phyloP scores from a whole-genome alignment of 148 eudicot species.

The Amaranthus cruentus region DNA sequence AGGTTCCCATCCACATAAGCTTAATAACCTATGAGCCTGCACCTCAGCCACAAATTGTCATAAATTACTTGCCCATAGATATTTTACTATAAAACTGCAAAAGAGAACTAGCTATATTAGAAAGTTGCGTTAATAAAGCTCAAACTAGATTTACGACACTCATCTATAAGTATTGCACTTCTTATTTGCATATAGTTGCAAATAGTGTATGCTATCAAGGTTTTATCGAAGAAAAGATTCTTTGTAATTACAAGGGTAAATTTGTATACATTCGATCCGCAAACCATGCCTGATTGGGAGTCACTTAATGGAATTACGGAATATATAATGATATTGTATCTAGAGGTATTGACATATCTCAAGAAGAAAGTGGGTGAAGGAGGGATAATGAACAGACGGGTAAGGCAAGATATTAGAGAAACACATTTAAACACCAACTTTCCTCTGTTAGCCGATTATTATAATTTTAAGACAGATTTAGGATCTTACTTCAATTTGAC shows the following conservation, averaged over 20 bases:
- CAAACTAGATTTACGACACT: neutral
- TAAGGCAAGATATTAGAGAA: neutral
- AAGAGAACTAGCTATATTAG: neutral
- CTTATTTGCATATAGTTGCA: too few relatives aligned
- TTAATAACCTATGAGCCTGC: conserved; percentile 80
- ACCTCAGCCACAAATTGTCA: conserved; percentile 8
- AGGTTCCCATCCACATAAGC: conserved; percentile 97
- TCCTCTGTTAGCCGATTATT: neutral
- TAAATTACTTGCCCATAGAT: neutral
- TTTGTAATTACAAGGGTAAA: too few relatives aligned
- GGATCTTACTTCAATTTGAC: neutral
- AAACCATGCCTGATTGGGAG: too few relatives aligned
- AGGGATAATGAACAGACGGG: neutral
- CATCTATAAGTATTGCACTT: neutral
- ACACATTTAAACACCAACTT: neutral
- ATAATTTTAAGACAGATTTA: neutral
- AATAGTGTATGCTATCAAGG: too few relatives aligned
- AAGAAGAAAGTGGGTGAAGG: neutral
- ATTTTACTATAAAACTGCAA: neutral
- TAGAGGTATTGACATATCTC: neutral
- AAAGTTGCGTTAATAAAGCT: neutral
- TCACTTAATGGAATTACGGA: too few relatives aligned
- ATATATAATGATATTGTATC: too few relatives aligned
- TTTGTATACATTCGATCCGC: too few relatives aligned
- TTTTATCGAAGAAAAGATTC: too few relatives aligned